Conservation (phyloP, 352 stramenopile species). For the Pythium biforme region DNA sequence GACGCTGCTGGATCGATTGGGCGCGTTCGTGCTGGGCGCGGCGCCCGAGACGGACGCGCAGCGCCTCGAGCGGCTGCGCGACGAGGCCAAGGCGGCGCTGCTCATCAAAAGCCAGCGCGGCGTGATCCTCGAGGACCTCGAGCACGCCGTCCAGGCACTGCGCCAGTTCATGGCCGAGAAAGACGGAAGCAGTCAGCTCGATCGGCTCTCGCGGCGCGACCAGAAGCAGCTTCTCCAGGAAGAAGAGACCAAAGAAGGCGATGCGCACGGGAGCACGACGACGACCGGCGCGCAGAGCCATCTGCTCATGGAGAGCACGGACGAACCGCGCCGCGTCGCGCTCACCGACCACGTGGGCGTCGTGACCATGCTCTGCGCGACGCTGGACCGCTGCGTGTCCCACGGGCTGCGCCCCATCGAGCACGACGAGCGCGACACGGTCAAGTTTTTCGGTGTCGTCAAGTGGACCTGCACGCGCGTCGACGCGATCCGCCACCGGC, state of each 20-base stretch:
- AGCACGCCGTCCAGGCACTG: constrained; percentile 59
- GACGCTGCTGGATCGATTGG: constrained; percentile 40
- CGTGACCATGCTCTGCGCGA: constrained; percentile 70
- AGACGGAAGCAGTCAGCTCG: too few relatives aligned
- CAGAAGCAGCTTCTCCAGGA: constrained; percentile 21
- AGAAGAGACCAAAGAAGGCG: constrained; percentile 19
- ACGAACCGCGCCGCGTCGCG: constrained; percentile 63
- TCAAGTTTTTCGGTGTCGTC: constrained; percentile 85
- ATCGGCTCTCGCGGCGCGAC: constrained; percentile 14
- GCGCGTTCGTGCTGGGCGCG: constrained; percentile 31
- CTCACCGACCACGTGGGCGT: constrained; percentile 70
- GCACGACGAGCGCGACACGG: constrained; percentile 45
- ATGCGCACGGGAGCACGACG: not conserved
- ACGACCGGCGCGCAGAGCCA: not conserved
- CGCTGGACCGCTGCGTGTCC: constrained; percentile 65
- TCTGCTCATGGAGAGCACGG: constrained; percentile 69
- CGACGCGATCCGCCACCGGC: constrained; percentile 65
- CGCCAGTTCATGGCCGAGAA: constrained; percentile 53
- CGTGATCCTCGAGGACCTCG: constrained; percentile 80
- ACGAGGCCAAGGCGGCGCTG: constrained; percentile 56
- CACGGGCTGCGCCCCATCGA: constrained; percentile 72
- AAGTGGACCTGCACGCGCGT: constrained; percentile 86
- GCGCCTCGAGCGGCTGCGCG: constrained; percentile 39
- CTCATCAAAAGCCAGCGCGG: constrained; percentile 74
- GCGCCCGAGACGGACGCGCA: constrained; percentile 59